A percentile compares a stretch with the other conserved stretches of the same genome.
These are phyloP conservation scores for Dissophora ornata DNA, from an alignment of 192 early-diverging fungal species.

Conservation along the genomic window DNA sequence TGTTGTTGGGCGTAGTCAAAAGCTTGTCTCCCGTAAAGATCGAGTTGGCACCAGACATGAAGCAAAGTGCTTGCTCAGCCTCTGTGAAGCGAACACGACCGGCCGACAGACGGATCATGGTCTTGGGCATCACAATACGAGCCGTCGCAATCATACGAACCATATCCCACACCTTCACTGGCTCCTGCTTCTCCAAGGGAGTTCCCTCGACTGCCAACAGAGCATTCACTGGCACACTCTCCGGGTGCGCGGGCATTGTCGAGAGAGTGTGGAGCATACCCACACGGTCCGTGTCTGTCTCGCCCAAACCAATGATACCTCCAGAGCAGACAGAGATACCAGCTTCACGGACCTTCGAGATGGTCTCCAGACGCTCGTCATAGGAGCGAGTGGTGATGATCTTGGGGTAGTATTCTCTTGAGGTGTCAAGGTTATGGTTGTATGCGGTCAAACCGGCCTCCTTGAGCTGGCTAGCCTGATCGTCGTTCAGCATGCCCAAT, in stretches of 20 bases:
- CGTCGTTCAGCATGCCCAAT: constrained; percentile 81
- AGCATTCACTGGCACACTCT: constrained; percentile 85
- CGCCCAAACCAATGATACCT: constrained; percentile 88
- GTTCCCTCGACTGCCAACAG: constrained; percentile 86
- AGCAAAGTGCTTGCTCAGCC: constrained; percentile 79
- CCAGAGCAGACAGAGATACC: constrained; percentile 87
- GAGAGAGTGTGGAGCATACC: constrained; percentile 81
- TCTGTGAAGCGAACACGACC: constrained; percentile 78
- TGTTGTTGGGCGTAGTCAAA: constrained; percentile 85
- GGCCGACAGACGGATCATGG: constrained; percentile 82
- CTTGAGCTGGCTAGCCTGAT: constrained; percentile 80
- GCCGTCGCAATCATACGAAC: constrained; percentile 87
- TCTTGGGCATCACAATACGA: constrained; percentile 82
- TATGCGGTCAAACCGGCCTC: constrained; percentile 87
- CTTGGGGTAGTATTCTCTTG: constrained; percentile 83
- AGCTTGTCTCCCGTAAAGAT: constrained; percentile 89
- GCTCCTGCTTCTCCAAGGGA: constrained; percentile 78
- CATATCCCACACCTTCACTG: constrained; percentile 87
- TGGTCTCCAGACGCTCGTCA: constrained; percentile 82
- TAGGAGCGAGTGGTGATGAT: constrained; percentile 86
- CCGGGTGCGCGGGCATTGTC: constrained; percentile 77
- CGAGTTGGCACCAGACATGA: constrained; percentile 86
- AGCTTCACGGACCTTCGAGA: constrained; percentile 76
- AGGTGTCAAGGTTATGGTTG: constrained; percentile 88
- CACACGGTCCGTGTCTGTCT: constrained; percentile 75